phyloP scores from a whole-genome alignment of 495 filamentous ascomycete genomes.

The Friedmanniomyces endolithicus region DNA sequence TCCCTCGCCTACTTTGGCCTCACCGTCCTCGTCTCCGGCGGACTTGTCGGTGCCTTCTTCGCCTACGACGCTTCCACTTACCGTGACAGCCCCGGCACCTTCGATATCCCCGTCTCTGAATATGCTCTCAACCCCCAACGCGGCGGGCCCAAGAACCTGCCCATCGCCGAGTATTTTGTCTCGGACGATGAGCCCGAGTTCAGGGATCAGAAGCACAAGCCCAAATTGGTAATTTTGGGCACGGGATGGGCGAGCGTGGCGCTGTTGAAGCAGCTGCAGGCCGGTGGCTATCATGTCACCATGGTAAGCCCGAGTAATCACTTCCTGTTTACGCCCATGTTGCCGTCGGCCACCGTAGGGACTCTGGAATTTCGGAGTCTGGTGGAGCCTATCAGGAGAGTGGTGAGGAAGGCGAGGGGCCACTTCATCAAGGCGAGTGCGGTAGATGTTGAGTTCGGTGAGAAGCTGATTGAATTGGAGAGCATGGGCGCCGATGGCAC shows the following conservation, averaged over 20 bases:
- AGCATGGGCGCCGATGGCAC: slow-evolving; percentile 59
- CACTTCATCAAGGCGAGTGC: slow-evolving; percentile 84
- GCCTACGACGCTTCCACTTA: slow-evolving; percentile 91
- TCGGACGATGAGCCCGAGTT: slow-evolving; percentile 75
- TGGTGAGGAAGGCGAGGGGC: slow-evolving; percentile 62
- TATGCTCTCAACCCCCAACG: slow-evolving; percentile 66
- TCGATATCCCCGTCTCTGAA: slow-evolving; percentile 71
- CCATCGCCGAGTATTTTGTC: slow-evolving; percentile 73
- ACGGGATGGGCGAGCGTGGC: slow-evolving; percentile 94
- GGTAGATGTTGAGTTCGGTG: slow-evolving; percentile 78
- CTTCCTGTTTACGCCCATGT: slow-evolving; percentile 96
- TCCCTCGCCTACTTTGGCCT: slow-evolving; percentile 46
- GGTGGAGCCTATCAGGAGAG: slow-evolving; percentile 82
- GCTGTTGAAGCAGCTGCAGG: slow-evolving; percentile 76
- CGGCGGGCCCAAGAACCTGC: slow-evolving; percentile 92
- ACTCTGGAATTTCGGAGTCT: slow-evolving; percentile 82
- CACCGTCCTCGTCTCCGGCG: slow-evolving; percentile 42
- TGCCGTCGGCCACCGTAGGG: slow-evolving; percentile 91
- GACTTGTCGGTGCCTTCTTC: slow-evolving; percentile 68
- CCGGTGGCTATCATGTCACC: slow-evolving; percentile 86
- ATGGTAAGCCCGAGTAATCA: slow-evolving; percentile 90
- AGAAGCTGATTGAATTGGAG: slow-evolving; percentile 76
- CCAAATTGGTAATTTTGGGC: slow-evolving; percentile 80
- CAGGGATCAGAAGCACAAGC: slow-evolving; percentile 64
- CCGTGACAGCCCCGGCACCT: slow-evolving; percentile 46